Conservation (phyloP, 164 flowering plant species). For the Aristolochia fimbriata region DNA sequence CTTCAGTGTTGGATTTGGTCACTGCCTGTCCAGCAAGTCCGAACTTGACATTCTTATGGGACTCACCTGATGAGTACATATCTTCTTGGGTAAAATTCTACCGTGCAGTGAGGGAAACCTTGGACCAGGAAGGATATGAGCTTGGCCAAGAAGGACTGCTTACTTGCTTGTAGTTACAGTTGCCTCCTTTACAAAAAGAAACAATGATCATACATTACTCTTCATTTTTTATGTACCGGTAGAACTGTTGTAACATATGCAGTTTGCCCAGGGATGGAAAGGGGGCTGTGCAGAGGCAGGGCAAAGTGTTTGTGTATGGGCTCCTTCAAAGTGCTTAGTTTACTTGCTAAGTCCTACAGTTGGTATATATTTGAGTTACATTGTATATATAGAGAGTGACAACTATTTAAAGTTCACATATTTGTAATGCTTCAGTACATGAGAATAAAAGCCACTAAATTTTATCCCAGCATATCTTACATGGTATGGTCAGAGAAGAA, state of each 20-base stretch:
- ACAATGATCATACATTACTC: conserved; percentile 4
- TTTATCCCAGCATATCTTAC: too few species aligned
- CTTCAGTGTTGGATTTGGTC: conserved; percentile 76
- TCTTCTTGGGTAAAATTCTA: conserved; percentile 80
- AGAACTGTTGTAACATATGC: conserved; percentile 18
- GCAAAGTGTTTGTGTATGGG: conserved; percentile 3
- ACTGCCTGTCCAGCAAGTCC: conserved; percentile 79
- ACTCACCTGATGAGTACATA: conserved; percentile 19
- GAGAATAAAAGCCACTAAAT: too few species aligned
- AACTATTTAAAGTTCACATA: neutral
- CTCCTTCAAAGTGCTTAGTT: too few species aligned
- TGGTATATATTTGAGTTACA: neutral
- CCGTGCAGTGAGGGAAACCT: conserved; percentile 49
- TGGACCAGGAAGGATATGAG: conserved; percentile 35
- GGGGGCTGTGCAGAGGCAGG: conserved; percentile 27
- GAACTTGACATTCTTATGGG: conserved; percentile 75
- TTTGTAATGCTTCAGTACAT: too few species aligned
- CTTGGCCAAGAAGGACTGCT: conserved; percentile 40
- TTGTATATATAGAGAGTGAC: neutral
- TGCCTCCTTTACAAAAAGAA: neutral
- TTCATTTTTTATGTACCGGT: conserved; percentile 4
- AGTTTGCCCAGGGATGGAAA: conserved; percentile 3
- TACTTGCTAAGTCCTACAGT: too few species aligned
- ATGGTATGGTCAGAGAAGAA: too few species aligned
- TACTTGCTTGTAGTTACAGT: conserved; percentile 39